Percentiles rank a stretch among this genome's conserved stretches.
Conservation (phyloP, 257 asterid genomes). For the Jacaranda copaia region DNA sequence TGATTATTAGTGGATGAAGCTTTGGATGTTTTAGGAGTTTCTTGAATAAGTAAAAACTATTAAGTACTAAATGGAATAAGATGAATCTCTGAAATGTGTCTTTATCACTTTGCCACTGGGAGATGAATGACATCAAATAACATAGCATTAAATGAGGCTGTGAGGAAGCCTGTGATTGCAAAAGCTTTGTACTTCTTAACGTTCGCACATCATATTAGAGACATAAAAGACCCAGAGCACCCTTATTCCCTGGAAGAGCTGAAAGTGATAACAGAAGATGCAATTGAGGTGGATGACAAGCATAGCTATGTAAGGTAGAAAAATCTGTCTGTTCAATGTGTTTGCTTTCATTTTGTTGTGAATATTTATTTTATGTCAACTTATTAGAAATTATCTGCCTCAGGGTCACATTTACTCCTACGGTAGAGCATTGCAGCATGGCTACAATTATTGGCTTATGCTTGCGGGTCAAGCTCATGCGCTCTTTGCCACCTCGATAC, state of each 20-base stretch:
- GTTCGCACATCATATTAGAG: slow-evolving; percentile 86
- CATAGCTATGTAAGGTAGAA: slow-evolving; percentile 77
- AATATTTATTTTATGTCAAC: slow-evolving; percentile 18
- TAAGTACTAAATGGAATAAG: too few species aligned
- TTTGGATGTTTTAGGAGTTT: too few species aligned
- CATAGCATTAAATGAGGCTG: slow-evolving; percentile 15
- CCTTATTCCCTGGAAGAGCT: slow-evolving; percentile 93
- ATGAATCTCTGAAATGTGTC: too few species aligned
- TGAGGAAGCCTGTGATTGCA: slow-evolving; percentile 7
- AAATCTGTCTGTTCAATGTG: not conserved
- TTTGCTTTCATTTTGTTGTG: slow-evolving; percentile 17
- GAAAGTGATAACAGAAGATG: slow-evolving; percentile 90
- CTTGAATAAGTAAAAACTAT: too few species aligned
- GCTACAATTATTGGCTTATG: slow-evolving; percentile 90
- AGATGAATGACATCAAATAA: not conserved
- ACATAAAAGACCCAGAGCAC: slow-evolving; percentile 97
- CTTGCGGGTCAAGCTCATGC: slow-evolving; percentile 95
- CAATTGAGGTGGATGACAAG: slow-evolving; percentile 81
- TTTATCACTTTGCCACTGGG: too few species aligned
- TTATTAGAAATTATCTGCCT: slow-evolving; percentile 35
- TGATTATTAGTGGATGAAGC: too few species aligned
- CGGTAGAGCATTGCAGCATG: slow-evolving; percentile 98
- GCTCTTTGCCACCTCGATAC: slow-evolving; percentile 80
- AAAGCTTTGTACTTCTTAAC: slow-evolving; percentile 61
- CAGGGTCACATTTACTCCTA: slow-evolving; percentile 96